phyloP scores from a whole-genome alignment of 192 early-diverging fungal species.

The Coemansia sp. region DNA sequence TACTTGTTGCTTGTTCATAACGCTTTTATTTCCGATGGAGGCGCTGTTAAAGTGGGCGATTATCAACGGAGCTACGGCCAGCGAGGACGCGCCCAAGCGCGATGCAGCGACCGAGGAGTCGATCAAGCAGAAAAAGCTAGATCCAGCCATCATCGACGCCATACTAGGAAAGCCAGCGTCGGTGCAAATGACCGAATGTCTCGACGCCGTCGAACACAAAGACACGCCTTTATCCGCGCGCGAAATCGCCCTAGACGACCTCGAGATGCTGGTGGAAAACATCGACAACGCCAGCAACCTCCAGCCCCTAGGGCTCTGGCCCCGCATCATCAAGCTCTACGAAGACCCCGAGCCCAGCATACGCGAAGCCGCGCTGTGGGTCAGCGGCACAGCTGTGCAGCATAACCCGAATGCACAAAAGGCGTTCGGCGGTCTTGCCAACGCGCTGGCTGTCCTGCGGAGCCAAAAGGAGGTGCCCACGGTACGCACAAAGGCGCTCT shows the following conservation, averaged over 20 bases:
- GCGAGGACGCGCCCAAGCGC: conserved; percentile 61
- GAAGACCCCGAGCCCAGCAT: conserved; percentile 55
- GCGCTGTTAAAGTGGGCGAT: conserved; percentile 83
- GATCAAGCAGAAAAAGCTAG: conserved; percentile 49
- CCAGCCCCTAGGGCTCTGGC: conserved; percentile 86
- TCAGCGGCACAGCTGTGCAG: conserved; percentile 89
- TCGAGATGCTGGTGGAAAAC: conserved; percentile 86
- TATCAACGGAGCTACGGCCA: conserved; percentile 69
- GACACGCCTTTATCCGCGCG: conserved; percentile 62
- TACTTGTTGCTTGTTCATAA: conserved; percentile 16
- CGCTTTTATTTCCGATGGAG: conserved; percentile 45
- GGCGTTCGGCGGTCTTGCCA: conserved; percentile 59
- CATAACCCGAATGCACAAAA: conserved; percentile 86
- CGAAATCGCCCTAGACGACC: conserved; percentile 82
- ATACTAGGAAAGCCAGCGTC: conserved; percentile 93
- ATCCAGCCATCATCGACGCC: conserved; percentile 85
- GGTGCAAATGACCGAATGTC: conserved; percentile 80
- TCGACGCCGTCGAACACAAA: conserved; percentile 61
- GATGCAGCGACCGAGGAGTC: conserved; percentile 16
- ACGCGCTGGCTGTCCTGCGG: conserved; percentile 47
- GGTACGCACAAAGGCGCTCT: conserved; percentile 66
- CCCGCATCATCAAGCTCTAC: conserved; percentile 58
- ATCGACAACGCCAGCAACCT: conserved; percentile 91
- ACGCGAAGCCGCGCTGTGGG: conserved; percentile 78
- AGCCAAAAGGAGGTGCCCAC: conserved; percentile 25